Conservation (phyloP, 208 protist genomes). For the Leptomonas pyrrhocoris region DNA sequence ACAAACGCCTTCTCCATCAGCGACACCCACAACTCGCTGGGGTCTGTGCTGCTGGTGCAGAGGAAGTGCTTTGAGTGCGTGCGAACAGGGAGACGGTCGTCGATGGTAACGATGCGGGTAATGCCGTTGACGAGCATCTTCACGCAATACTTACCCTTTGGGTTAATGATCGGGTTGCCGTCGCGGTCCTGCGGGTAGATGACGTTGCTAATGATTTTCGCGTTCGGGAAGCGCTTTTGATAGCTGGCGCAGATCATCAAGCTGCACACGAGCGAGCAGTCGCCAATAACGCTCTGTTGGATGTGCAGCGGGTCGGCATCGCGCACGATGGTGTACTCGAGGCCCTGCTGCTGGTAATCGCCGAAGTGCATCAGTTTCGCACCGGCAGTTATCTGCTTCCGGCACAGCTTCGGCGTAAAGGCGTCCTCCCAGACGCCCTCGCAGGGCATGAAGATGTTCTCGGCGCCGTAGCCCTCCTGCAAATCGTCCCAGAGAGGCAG, state of each 20-base stretch:
- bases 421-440: constrained; percentile 61
- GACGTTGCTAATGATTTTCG: constrained; percentile 83
- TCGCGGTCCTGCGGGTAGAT: constrained; percentile 88
- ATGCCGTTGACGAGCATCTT: constrained; percentile 94
- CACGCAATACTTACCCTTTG: constrained; percentile 89
- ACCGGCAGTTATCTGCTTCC: constrained; percentile 25
- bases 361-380: constrained; percentile 48
- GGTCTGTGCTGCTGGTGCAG: constrained; percentile 49
- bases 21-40: constrained; percentile 72
- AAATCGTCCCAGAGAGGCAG: constrained; percentile 90
- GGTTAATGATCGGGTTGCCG: constrained; percentile 78
- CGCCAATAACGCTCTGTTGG: constrained; percentile 82
- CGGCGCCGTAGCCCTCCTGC: constrained; percentile 76
- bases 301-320: constrained; percentile 83
- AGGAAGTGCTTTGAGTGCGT: constrained; percentile 39
- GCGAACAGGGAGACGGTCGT: constrained; percentile 82
- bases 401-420: constrained; percentile 47
- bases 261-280: constrained; percentile 88
- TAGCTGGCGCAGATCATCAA: constrained; percentile 79
- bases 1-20: constrained; percentile 90
- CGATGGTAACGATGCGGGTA: constrained; percentile 85
- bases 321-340: constrained; percentile 52
- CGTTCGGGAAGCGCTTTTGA: constrained; percentile 82
- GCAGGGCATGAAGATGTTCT: constrained; percentile 88
- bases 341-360: constrained; percentile 23